These are phyloP conservation scores for Triangularia setosa DNA, from an alignment of 2,329 filamentous ascomycete species.

Conservation along the genomic window DNA sequence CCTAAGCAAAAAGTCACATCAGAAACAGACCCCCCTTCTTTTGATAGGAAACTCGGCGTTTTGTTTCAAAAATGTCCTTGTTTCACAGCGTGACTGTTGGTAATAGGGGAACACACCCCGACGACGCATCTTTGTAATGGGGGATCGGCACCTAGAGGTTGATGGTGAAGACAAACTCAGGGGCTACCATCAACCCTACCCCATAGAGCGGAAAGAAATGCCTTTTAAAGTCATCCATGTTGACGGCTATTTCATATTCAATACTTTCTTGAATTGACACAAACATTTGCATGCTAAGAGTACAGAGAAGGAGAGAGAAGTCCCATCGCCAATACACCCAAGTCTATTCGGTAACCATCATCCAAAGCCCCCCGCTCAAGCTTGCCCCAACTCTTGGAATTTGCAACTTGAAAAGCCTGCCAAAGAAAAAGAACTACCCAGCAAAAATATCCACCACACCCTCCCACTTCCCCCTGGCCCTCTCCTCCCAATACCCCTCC, in stretches of 20 bases:
- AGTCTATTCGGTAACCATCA: neutral
- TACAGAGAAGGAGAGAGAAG: neutral
- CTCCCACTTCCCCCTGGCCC: slow-evolving; percentile 63
- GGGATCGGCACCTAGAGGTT: too few species aligned
- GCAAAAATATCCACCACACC: slow-evolving; percentile 51
- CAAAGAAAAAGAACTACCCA: slow-evolving; percentile 1
- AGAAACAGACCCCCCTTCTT: too few species aligned
- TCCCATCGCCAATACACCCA: neutral
- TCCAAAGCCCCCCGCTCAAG: neutral
- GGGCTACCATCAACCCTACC: too few species aligned
- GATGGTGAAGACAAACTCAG: too few species aligned
- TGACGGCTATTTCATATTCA: too few species aligned
- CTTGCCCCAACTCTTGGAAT: neutral
- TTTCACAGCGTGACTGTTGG: too few species aligned
- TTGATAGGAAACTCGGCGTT: too few species aligned
- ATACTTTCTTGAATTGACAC: neutral
- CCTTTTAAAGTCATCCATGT: neutral
- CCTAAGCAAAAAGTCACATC: too few species aligned
- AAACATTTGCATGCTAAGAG: neutral
- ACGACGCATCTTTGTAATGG: too few species aligned
- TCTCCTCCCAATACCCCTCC: slow-evolving; percentile 91
- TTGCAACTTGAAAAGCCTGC: neutral
- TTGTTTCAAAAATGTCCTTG: too few species aligned
- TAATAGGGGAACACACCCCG: too few species aligned
- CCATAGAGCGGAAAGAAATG: too few species aligned